These are phyloP conservation scores for Talaromyces sp. DNA, from an alignment of 2,329 filamentous ascomycete species.

Conservation along the genomic window DNA sequence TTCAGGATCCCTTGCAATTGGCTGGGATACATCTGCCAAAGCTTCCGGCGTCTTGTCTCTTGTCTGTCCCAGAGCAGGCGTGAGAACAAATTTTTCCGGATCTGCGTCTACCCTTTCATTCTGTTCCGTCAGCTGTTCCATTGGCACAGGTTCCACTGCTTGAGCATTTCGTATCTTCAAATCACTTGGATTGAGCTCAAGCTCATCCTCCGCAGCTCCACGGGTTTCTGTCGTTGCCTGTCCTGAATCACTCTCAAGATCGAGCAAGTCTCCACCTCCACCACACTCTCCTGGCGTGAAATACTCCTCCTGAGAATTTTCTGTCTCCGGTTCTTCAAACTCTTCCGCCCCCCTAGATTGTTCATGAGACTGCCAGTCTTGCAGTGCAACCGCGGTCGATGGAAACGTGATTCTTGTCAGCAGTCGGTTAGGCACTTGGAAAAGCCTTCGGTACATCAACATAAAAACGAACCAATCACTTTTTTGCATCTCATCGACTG, in stretches of 20 bases:
- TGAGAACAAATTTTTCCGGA: not conserved
- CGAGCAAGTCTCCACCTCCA: not conserved
- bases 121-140: not conserved
- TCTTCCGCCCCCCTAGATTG: not conserved
- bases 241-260: not conserved
- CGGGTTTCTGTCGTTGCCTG: not conserved
- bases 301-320: not conserved
- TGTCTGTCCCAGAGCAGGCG: not conserved
- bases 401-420: not conserved
- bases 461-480: not conserved
- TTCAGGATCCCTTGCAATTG: not conserved
- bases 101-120: not conserved
- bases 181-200: not conserved
- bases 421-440: not conserved
- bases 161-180: not conserved
- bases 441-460: slow-evolving; percentile 5
- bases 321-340: not conserved
- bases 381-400: not conserved
- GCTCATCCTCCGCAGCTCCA: not conserved
- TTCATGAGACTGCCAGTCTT: not conserved
- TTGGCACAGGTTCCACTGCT: not conserved
- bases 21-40: not conserved
- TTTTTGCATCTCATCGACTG: not conserved
- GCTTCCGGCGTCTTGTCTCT: not conserved
- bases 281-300: not conserved